Percentiles rank a stretch among this genome's conserved stretches.
These are phyloP conservation scores for Lactuca saligna DNA, from an alignment of 129 eudicot genomes.

Conservation along the genomic window DNA sequence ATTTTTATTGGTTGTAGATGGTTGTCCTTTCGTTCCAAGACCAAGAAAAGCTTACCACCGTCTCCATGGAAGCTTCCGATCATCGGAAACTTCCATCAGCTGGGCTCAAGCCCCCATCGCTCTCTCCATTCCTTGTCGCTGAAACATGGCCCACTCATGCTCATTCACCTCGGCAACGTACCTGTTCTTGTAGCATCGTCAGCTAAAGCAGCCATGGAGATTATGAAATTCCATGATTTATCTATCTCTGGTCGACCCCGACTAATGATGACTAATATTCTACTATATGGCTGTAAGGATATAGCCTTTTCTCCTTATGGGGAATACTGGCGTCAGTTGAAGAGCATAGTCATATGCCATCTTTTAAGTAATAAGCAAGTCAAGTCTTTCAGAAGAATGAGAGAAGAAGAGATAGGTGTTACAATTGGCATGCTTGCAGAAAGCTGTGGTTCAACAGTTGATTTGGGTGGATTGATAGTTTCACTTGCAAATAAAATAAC, in stretches of 20 bases:
- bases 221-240: constrained; percentile 15
- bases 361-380: constrained; percentile 27
- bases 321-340: constrained; percentile 32
- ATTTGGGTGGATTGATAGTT: constrained; percentile 9
- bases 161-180: too few relatives aligned
- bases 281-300: constrained; percentile 21
- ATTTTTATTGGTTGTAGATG: not conserved
- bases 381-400: not conserved
- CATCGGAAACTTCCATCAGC: constrained; percentile 34
- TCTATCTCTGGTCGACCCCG: not conserved
- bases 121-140: not conserved
- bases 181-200: not conserved
- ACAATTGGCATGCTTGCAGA: constrained; percentile 10
- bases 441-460: constrained; percentile 10
- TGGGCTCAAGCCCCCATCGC: constrained; percentile 20
- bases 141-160: too few relatives aligned
- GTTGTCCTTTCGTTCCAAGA: not conserved
- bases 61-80: constrained; percentile 38
- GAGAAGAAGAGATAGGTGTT: not conserved
- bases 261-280: not conserved
- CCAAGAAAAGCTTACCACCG: constrained; percentile 7
- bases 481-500: constrained; percentile 7
- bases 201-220: not conserved
- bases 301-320: not conserved
- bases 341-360: constrained; percentile 15